Evolutionary conservation across 441 rosid genomes (phyloP), one percentile per base, ranked within the genome.

Genomic region (Pelargonium citronellum): DNA sequence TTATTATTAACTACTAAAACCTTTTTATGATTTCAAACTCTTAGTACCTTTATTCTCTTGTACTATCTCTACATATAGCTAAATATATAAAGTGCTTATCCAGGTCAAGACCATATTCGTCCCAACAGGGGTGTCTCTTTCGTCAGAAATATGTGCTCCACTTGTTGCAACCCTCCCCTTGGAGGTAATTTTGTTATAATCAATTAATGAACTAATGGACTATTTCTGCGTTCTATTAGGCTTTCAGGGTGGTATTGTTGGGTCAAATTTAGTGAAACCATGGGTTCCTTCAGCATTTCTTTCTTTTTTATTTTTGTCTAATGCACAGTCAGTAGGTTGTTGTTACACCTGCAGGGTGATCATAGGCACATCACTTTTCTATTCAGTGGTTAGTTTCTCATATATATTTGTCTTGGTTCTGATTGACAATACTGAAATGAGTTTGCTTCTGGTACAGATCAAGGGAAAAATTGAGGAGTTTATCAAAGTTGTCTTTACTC

Each of bases 391-490:
- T n/a, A 9, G 15, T 49, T 49, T 49, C 55, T 49, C 55, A 12
- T 49, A 12, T 49, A 12, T 12, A 49, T 49, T 49, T 49, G 16
- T 3, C 5, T 49, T 49, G 55, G 5, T 49, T 49, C 4, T 0
- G 15, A 13, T 15, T 49, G 55, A 49, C 11, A 12, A 49, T 49
- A 12, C 53, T 47, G 53, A 47, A 47, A 9, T 9, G 4, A 47
- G 53, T 15, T 51, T 57, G 51, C 1, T 73, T 67, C 55, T 49
- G 55, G n/a, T 49, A 49, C 55, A 94, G 97, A 78, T 88, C 81
- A 90, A 82, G 79, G 83, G 83, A 47, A 84, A 81, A 70, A 84
- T 94, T 64, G 91, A 85, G 81, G 87, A 91, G 76, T 91, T 88
- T 73, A 85, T 91, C 73, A 88, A 84, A 78, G 83, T 79, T 17